These are phyloP conservation scores for Coniochaeta sp. DNA, from an alignment of 2,329 filamentous ascomycete genomes.

Conservation along the genomic window DNA sequence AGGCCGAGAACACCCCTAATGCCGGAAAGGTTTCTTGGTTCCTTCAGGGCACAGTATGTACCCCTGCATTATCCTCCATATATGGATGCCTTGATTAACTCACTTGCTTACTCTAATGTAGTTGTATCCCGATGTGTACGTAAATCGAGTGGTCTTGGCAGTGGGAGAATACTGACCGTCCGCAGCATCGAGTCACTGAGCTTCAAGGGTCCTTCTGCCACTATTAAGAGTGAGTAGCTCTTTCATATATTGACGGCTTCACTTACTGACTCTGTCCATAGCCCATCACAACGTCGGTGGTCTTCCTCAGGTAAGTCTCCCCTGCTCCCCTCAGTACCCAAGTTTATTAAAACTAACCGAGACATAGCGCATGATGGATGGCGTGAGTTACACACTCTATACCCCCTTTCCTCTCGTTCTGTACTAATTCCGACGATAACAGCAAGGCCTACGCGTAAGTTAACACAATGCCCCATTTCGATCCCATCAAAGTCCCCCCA, in stretches of 20 bases:
- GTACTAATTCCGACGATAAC: no score
- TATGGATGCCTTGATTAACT: no score
- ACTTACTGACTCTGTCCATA: slow-evolving; percentile 2
- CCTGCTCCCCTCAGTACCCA: background rate
- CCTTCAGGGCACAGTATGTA: slow-evolving; percentile 67
- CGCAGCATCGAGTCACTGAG: slow-evolving; percentile 36
- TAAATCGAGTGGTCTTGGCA: slow-evolving; percentile 13
- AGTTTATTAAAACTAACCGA: background rate
- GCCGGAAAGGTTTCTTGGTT: slow-evolving; percentile 81
- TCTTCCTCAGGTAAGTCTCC: slow-evolving; percentile 19
- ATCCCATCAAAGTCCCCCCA: no score
- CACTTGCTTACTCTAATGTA: no score
- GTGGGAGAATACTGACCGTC: background rate
- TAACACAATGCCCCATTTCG: no score
- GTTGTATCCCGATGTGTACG: slow-evolving; percentile 57
- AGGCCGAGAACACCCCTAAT: slow-evolving; percentile 56
- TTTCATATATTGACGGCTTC: slow-evolving; percentile 3
- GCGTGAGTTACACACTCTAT: slow-evolving; percentile 16
- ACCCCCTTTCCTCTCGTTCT: background rate
- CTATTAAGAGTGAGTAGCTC: slow-evolving; percentile 32
- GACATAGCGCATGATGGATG: slow-evolving; percentile 21
- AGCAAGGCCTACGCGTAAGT: background rate
- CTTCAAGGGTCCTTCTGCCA: slow-evolving; percentile 40
- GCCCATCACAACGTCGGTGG: slow-evolving; percentile 39
- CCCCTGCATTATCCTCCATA: no score